phyloP scores from a whole-genome alignment of 345 rosid genomes.

The Combretum micranthum region DNA sequence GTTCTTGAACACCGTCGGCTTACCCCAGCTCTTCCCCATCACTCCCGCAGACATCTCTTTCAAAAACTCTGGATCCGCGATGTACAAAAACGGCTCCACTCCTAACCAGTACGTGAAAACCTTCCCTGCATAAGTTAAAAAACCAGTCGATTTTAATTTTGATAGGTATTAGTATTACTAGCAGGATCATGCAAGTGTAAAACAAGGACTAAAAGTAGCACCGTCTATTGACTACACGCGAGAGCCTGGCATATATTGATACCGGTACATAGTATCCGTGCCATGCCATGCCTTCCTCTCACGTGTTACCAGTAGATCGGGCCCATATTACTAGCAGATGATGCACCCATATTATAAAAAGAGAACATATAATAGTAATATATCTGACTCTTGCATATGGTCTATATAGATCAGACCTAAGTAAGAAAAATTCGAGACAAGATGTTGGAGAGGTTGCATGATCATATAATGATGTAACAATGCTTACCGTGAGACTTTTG shows the following conservation, averaged over 20 bases:
- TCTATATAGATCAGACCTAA: background rate
- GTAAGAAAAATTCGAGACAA: background rate
- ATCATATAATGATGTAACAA: too few species aligned
- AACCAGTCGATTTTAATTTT: background rate
- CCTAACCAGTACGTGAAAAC: constrained; percentile 93
- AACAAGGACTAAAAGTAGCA: too few species aligned
- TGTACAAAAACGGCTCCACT: constrained; percentile 80
- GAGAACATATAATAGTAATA: too few species aligned
- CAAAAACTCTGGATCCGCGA: constrained; percentile 86
- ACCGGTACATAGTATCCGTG: too few species aligned
- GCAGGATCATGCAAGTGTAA: background rate
- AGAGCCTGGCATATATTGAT: too few species aligned
- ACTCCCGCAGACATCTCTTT: constrained; percentile 68
- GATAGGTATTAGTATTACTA: background rate
- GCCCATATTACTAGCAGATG: too few species aligned
- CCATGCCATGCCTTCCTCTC: too few species aligned
- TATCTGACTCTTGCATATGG: too few species aligned
- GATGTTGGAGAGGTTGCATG: background rate
- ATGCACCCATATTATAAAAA: too few species aligned
- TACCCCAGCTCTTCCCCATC: constrained; percentile 94
- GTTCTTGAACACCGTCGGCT: constrained; percentile 66
- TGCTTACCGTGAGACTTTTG: constrained; percentile 60
- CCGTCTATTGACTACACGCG: too few species aligned
- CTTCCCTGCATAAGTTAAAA: constrained; percentile 47
- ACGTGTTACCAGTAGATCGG: too few species aligned